Evolutionary conservation across 495 filamentous ascomycete genomes (phyloP), one percentile per base, ranked within the genome.

Genomic region (Alectoria sarmentosa): DNA sequence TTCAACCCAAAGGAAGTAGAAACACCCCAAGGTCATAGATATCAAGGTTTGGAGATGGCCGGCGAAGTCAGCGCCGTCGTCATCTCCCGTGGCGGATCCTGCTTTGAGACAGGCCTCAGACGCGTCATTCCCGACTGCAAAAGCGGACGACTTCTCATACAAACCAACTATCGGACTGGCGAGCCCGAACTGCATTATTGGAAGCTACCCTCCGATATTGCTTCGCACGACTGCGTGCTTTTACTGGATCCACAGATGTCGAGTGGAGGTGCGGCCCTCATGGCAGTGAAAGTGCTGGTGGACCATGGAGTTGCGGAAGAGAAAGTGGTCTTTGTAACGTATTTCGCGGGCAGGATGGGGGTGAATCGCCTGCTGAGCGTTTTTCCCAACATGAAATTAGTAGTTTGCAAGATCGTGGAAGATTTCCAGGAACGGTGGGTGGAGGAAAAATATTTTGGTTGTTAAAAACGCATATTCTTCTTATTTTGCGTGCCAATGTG

Each of bases 241-340:
- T 78, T 98, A 42, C 77, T 98, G 23, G 95, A 98, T 74, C 84
- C 92, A 26, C 94, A 98, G 72, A 96, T 98, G 88, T 88, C 88
- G 21, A 90, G 87, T 65, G 94, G 94, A 23, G 93, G 91, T 39
- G 91, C 94, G 46, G 95, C 92, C 9, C 78, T 98, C 57, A 98
- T 98, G 94, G 92, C 94, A 6, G 93, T 98, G 37, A 87, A 90
- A 67, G 91, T 98, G 42, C 76, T 98, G 64, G 84, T 95, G 52
- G 94, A 98, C 75, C 91, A 98, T 71, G 94, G 94, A 3, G 92
- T 98, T n/a, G 76, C 83, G 26, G 87, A 92, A 71, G 84, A 90
- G 23, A 85, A 81, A 62, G 94, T 98, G 65, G 88, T 95, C 36
- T 90, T 95, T 74, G 91, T 94, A 52, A 92, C 91, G 9, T 93